Percentiles rank a stretch among this genome's conserved stretches.
Conservation (phyloP, 352 stramenopile species). For the Phytophthora ramorum region DNA sequence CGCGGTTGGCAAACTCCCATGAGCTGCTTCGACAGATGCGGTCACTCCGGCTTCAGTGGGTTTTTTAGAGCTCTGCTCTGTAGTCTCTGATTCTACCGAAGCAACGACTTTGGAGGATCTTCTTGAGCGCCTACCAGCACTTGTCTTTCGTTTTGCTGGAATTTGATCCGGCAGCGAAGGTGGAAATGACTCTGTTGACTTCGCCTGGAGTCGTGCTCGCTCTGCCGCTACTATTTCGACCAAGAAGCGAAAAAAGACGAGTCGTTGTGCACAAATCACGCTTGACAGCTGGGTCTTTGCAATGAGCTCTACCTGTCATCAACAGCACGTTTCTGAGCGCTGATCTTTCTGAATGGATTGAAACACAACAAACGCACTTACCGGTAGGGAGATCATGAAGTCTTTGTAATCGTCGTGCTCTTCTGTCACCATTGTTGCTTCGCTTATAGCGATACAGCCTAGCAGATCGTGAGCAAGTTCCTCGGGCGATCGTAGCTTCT, state of each 20-base stretch:
- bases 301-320: slow-evolving; percentile 47
- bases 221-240: slow-evolving; percentile 45
- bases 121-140: slow-evolving; percentile 10
- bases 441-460: slow-evolving; percentile 18
- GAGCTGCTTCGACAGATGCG: slow-evolving; percentile 1
- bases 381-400: slow-evolving; percentile 35
- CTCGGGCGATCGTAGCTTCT: slow-evolving; percentile 10
- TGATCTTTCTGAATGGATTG: neutral
- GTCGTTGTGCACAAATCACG: slow-evolving; percentile 56
- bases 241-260: slow-evolving; percentile 68
- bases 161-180: neutral
- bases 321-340: neutral
- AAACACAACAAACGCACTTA: slow-evolving; percentile 23
- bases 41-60: neutral
- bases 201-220: slow-evolving; percentile 8
- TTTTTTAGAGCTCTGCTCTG: neutral
- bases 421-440: neutral
- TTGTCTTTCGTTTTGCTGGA: slow-evolving; percentile 3
- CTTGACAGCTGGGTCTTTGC: slow-evolving; percentile 46
- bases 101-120: slow-evolving; percentile 1
- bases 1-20: slow-evolving; percentile 17
- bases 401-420: slow-evolving; percentile 16
- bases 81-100: neutral
- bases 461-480: slow-evolving; percentile 26
- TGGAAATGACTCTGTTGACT: slow-evolving; percentile 4